phyloP scores from a whole-genome alignment of 345 rosid genomes.

The Gossypium thurberi region DNA sequence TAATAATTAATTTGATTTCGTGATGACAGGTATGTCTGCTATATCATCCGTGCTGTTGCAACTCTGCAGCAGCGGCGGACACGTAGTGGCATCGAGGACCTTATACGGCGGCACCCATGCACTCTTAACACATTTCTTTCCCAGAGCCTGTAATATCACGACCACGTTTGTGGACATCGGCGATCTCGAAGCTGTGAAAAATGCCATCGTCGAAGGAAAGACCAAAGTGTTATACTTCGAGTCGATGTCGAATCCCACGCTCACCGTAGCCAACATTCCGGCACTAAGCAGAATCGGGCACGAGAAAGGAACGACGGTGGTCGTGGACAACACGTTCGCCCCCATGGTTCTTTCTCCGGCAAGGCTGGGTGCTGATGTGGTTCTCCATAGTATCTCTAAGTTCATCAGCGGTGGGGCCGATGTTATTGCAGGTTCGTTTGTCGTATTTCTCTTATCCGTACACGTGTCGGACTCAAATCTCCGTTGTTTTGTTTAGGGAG shows the following conservation, averaged over 20 bases:
- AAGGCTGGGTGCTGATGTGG: conserved; percentile 86
- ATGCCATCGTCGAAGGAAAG: conserved; percentile 52
- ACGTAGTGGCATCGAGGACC: conserved; percentile 73
- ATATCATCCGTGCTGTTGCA: conserved; percentile 85
- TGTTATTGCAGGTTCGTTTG: conserved; percentile 69
- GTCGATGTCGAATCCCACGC: conserved; percentile 80
- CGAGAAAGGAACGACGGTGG: conserved; percentile 66
- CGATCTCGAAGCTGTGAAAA: conserved; percentile 47
- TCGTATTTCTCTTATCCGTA: conserved; percentile 5
- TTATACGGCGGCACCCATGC: conserved; percentile 98
- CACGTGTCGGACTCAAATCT: conserved; percentile 21
- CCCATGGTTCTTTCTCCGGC: conserved; percentile 95
- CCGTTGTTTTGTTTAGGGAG: neutral
- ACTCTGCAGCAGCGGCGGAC: conserved; percentile 92
- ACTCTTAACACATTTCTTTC: conserved; percentile 69
- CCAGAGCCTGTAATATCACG: conserved; percentile 75
- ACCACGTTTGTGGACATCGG: conserved; percentile 74
- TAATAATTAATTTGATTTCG: neutral
- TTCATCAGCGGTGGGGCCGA: conserved; percentile 97
- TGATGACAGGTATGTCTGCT: conserved; percentile 78
- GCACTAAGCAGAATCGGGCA: conserved; percentile 74
- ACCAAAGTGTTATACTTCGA: conserved; percentile 83
- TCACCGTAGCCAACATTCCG: conserved; percentile 70
- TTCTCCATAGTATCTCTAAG: conserved; percentile 85
- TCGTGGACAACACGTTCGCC: conserved; percentile 88